These are phyloP conservation scores for Metschnikowia similis DNA, from an alignment of 805 yeast species.

Conservation along the genomic window DNA sequence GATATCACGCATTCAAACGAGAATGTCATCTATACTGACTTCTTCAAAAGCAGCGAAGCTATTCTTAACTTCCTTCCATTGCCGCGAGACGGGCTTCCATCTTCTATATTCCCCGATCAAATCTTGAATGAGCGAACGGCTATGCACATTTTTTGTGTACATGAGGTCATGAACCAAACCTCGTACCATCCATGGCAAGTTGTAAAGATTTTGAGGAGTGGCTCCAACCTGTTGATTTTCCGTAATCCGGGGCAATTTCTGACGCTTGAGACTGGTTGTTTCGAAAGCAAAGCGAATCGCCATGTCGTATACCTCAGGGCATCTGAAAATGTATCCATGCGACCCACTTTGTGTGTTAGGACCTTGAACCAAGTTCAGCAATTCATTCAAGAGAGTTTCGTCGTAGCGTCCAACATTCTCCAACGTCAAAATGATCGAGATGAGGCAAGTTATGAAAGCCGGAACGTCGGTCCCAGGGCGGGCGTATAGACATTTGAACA, in stretches of 20 bases:
- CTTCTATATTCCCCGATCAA: slow-evolving; percentile 22
- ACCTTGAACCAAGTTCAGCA: slow-evolving; percentile 29
- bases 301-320: slow-evolving; percentile 23
- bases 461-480: slow-evolving; percentile 22
- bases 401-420: slow-evolving; percentile 35
- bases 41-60: slow-evolving; percentile 34
- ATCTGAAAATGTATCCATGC: slow-evolving; percentile 25
- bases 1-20: slow-evolving; percentile 5
- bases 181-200: slow-evolving; percentile 38
- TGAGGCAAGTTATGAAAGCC: slow-evolving; percentile 24
- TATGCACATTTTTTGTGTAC: slow-evolving; percentile 27
- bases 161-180: slow-evolving; percentile 34
- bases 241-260: neutral
- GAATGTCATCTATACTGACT: slow-evolving; percentile 25
- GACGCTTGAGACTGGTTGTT: slow-evolving; percentile 27
- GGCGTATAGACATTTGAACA: slow-evolving; percentile 26
- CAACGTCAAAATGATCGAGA: slow-evolving; percentile 27
- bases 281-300: slow-evolving; percentile 33
- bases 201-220: slow-evolving; percentile 17
- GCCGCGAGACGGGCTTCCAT: slow-evolving; percentile 28
- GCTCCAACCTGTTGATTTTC: neutral
- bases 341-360: slow-evolving; percentile 18
- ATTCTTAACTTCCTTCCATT: slow-evolving; percentile 31
- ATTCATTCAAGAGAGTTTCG: slow-evolving; percentile 26
- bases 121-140: slow-evolving; percentile 19